A percentile compares a stretch with the other conserved stretches of the same genome.
Evolutionary conservation across 2,329 filamentous ascomycete genomes (phyloP).

Genomic region (Sarocladiaceae sp.): DNA sequence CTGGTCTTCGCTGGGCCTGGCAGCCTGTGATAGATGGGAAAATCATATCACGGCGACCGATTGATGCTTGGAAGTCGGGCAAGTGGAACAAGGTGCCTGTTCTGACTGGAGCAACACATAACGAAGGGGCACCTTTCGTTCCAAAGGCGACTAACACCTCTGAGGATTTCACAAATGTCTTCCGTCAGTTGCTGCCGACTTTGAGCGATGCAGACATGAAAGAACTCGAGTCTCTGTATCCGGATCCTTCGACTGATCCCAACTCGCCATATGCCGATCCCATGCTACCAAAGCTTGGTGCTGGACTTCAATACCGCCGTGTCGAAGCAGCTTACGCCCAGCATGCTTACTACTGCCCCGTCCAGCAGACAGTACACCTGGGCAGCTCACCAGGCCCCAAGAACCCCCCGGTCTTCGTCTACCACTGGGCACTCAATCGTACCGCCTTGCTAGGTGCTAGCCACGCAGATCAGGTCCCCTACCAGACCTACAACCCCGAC

Average conservation of each 20-base stretch:
- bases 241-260: slow-evolving; percentile 27
- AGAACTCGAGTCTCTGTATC: slow-evolving; percentile 25
- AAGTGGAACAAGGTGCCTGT: slow-evolving; percentile 27
- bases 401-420: slow-evolving; percentile 26
- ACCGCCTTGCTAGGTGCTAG: slow-evolving; percentile 34
- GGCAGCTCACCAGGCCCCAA: slow-evolving; percentile 24
- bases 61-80: slow-evolving; percentile 27
- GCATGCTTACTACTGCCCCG: slow-evolving; percentile 39
- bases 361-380: slow-evolving; percentile 39
- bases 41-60: slow-evolving; percentile 23
- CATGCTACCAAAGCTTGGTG: slow-evolving; percentile 26
- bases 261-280: slow-evolving; percentile 26
- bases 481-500: slow-evolving; percentile 35
- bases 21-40: slow-evolving; percentile 26
- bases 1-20: slow-evolving; percentile 27
- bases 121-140: slow-evolving; percentile 26
- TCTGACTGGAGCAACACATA: slow-evolving; percentile 23
- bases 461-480: slow-evolving; percentile 25
- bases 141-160: slow-evolving; percentile 15
- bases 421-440: slow-evolving; percentile 28
- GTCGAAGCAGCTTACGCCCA: slow-evolving; percentile 39
- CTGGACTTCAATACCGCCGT: slow-evolving; percentile 40
- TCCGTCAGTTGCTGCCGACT: slow-evolving; percentile 22
- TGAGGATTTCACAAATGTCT: slow-evolving; percentile 22
- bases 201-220: slow-evolving; percentile 28